These are phyloP conservation scores for Asterella californica DNA, from an alignment of 225 moss, liverwort and hornwort genomes.

Conservation along the genomic window DNA sequence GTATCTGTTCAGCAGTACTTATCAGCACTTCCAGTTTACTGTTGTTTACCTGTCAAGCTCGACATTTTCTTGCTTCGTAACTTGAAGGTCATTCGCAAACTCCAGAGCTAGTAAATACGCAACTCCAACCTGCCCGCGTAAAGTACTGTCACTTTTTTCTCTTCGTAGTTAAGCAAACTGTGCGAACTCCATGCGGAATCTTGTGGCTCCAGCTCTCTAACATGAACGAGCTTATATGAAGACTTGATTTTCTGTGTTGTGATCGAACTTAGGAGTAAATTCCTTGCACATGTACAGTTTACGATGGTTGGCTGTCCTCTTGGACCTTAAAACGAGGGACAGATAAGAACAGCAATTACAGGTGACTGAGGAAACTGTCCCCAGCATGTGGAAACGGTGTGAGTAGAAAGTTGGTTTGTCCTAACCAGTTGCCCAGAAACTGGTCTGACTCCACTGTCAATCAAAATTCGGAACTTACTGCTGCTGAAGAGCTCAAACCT, in stretches of 20 bases:
- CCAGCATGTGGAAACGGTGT: neutral
- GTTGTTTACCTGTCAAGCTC: conserved; percentile 78
- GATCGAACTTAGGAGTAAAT: neutral
- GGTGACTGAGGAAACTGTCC: neutral
- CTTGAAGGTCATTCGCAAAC: conserved; percentile 66
- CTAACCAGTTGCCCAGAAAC: too few species aligned
- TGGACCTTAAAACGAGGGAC: neutral
- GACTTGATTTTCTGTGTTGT: neutral
- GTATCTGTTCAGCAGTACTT: neutral
- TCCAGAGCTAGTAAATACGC: conserved; percentile 87
- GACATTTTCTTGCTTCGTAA: conserved; percentile 77
- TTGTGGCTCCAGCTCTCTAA: neutral
- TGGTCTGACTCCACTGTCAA: neutral
- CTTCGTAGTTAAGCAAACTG: neutral
- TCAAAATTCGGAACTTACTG: conserved; percentile 46
- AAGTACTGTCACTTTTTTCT: neutral
- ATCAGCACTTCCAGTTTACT: neutral
- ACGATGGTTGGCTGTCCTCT: too few species aligned
- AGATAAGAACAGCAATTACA: neutral
- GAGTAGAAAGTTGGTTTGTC: neutral
- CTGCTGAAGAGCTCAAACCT: conserved; percentile 96
- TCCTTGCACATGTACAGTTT: too few species aligned
- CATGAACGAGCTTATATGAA: neutral
- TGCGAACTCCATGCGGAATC: neutral
- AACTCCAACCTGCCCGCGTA: conserved; percentile 62